Base-by-base conservation (phyloP, 208 protist genomes). In the Trypanosoma cruzi region DNA sequence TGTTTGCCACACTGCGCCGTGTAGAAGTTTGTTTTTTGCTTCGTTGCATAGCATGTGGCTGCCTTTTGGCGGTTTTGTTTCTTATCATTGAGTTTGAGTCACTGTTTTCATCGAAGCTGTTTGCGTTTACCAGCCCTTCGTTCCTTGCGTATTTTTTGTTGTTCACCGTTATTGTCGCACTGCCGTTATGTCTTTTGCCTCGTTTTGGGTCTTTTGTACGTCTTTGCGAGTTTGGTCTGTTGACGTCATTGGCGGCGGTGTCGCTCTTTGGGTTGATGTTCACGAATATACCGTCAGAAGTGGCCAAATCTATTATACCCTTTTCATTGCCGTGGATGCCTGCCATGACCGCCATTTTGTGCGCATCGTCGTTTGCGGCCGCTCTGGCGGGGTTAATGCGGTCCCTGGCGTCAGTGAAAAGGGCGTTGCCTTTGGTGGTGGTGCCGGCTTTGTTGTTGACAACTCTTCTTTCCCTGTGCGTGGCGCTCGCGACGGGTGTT, bases 131-230 rank as follows among this genome's bases (percentile, higher is more conserved):
- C 29, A 36, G 28, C 7, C 6, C 54, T 37, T 8, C 28, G 13
- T 2, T 36, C 8, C 29, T 29, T 40, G 28, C 28, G 29, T n/a
- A 37, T n/a, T 10, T 46, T 4, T 14, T 57, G 1, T 46, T 57
- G 29, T 29, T 71, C 8, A 36, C 22, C 14, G 42, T 40, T 0
- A 1, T 55, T 57, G 32, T 55, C 4, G 16, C 28, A 3, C 37
- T 71, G 18, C 55, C 40, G n/a, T 6, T 71, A 40, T 36, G 37
- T 57, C 37, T 71, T 28, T 18, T 71, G 32, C 68, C 68, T 14
- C 10, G 2, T 11, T 4, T 65, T 36, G 68, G 48, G 14, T 16
- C 34, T n/a, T 26, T 65, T 42, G 68, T 73, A 14, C 68, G 50
- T 16, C 16, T 73, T 22, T 40, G 28, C 16, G 68, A 65, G 31